Evolutionary conservation across 768 basidiomycete genomes (phyloP), one percentile per base, ranked within the genome.

Genomic region (Suillus tomentosus): DNA sequence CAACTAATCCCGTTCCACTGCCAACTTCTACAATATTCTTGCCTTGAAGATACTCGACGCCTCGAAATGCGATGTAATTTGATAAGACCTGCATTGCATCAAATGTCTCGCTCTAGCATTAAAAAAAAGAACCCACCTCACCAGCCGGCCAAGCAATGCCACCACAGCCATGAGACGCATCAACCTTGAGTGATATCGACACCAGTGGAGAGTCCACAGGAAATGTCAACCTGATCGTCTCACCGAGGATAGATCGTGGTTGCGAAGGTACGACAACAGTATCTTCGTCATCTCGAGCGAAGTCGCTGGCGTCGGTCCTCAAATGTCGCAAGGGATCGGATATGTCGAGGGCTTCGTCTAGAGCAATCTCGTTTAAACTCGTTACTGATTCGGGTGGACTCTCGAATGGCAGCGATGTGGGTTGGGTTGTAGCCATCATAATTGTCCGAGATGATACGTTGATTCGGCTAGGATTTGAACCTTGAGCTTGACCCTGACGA

Each of bases 61-160:
- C 85, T 54, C 84, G 81, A 53, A 85, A 81, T 19, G 86, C 79
- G 40, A 97, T 79, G 74, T 96, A 95, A 51, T 79, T 83, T 11
- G 92, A 85, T 7, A 97, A 81, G 37, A 95, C 88, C 94, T 96
- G 69, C 13, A 39, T 62, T 60, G 17, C 62, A 63, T 27, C 47
- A 39, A 57, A 48, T 37, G 34, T 31, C 53, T 63, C 62, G 42
- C 70, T 53, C 48, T 61, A 56, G 19, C 54, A 22, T 64, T 62
- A 57, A 43, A 34, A 19, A 24, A 22, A 51, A 48, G 47, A 43
- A 73, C 79, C 68, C 68, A 94, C 94, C 84, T 94, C 87, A 68
- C 94, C 95, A 9, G 95, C 92, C 5, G 93, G 93, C 95, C 95
- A 96, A 3, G 92, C 88, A 45, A 95, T 85, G 5, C 95, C 95